Conservation (phyloP, 345 rosid genomes). For the Pugionium dolabratum region DNA sequence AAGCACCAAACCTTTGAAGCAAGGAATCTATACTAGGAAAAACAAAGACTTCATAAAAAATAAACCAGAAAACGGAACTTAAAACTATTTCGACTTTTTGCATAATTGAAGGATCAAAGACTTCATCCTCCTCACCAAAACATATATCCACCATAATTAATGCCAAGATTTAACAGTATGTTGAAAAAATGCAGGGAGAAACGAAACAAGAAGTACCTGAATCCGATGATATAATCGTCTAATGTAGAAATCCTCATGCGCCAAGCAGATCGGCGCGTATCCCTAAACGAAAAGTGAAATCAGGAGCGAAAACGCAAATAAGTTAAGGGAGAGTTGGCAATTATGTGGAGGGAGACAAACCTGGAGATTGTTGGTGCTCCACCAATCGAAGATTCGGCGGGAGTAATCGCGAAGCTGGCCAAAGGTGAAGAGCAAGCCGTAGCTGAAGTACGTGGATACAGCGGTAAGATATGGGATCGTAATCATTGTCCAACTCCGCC, state of each 20-base stretch:
- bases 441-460: constrained; percentile 74
- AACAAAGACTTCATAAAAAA: not conserved
- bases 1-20: constrained; percentile 10
- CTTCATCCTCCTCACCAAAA: not conserved
- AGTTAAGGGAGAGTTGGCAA: not conserved
- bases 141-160: not conserved
- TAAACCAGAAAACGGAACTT: not conserved
- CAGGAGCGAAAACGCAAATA: not conserved
- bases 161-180: constrained; percentile 13
- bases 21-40: not conserved
- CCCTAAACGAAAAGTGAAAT: constrained; percentile 46
- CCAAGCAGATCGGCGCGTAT: constrained; percentile 89
- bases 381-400: constrained; percentile 64
- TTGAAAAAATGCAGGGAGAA: not conserved
- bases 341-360: constrained; percentile 11
- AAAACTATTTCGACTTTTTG: not conserved
- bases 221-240: constrained; percentile 85
- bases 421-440: constrained; percentile 70
- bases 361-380: constrained; percentile 58
- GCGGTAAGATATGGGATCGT: constrained; percentile 76
- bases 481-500: constrained; percentile 47
- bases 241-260: constrained; percentile 86
- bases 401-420: constrained; percentile 84
- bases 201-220: constrained; percentile 53
- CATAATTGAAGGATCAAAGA: not conserved